Evolutionary conservation across 495 filamentous ascomycete species (phyloP), one percentile per base, ranked within the genome.

Genomic region (Lindgomyces ingoldianus): DNA sequence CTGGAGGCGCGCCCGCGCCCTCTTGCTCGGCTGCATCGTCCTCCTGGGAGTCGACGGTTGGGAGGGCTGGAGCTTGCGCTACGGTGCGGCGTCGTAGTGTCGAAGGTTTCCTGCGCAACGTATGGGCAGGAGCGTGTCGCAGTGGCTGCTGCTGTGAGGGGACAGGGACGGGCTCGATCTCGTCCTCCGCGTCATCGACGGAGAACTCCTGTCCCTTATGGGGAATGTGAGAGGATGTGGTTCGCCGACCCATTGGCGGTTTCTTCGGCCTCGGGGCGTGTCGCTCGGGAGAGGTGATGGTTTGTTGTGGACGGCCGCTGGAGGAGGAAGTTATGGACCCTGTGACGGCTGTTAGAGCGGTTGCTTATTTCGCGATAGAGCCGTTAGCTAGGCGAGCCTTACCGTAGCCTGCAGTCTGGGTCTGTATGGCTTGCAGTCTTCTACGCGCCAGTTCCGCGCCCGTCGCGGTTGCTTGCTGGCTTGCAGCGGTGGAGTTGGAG

Each of bases 161-260:
- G 18, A 25, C 41, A 42, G 78, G 42, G 63, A 86, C 86, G 27
- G 75, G 80, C 71, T 94, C 89, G 25, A 96, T 86, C 75, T 99
- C 94, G 48, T 84, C 81, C 22, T 87, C 82, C 73, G 90, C 91
- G 74, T 99, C 94, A 69, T 99, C 94, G 21, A 91, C 92, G 9
- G 93, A 96, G 75, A 97, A 99, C 64, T 91, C 85, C 72, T 91
- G 90, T 14, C 91, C 89, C 64, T 88, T 87, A 67, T 93, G 85
- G 18, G 91, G 91, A 16, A 83, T 81, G 60, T 85, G 81, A 9
- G 86, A 88, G n/a, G 88, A 89, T 27, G 91, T 90, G 64, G 85
- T 80, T 49, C 90, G 84, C 54, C 90, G 88, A 45, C 83, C 72
- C 75, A 91, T 83, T 22, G 81, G 72, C 12, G 89, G 90, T 72